Evolutionary conservation across 2,329 filamentous ascomycete genomes (phyloP), one percentile per base, ranked within the genome.

Genomic region (Fusarium sacchari): DNA sequence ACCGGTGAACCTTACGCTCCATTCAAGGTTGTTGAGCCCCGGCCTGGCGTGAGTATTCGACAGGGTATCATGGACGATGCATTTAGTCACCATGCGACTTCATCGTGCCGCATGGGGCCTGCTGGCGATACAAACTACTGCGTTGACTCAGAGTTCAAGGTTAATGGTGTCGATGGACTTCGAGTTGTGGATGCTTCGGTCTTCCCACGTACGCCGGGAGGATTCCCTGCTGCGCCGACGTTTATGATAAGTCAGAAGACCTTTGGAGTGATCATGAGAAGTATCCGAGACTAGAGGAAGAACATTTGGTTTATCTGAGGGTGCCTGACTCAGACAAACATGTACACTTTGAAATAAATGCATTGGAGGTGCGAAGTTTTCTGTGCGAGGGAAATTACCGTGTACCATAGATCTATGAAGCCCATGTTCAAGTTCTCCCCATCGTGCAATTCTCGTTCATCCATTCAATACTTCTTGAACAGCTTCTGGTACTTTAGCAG

Each of bases 121-220:
- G 84, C 86, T 34, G 82, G 82, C 18, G 87, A 91, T 76, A 79
- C 79, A 2, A 84, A 83, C 76, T 88, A 88, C 14, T 88, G 90
- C 6, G 78, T 91, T 56, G 87, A 91, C 76, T 83, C 82, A 0
- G 81, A 86, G 58, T 90, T 91, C 78, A 82, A 84, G 26, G 89
- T 91, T 7, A 82, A 86, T 24, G 88, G 88, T 3, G 85, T 89
- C 1, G 78, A 83, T 3, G 84, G 85, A 0, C 80, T 91, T 56
- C 82, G 89, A 9, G 89, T 91, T 11, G 89, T 91, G 4, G 90
- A 91, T 81, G 89, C 88, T 0, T 86, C 84, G n/a, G 82, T 86
- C 10, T 91, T 88, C 65, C 88, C 88, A 11, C 66, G 72, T 26
- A 42, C 57, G 1, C 72, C 72, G 0, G 73, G 69, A 22, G 69